Evolutionary conservation across 257 asterid genomes (phyloP), one percentile per base, ranked within the genome.

Genomic region (Striga asiatica): DNA sequence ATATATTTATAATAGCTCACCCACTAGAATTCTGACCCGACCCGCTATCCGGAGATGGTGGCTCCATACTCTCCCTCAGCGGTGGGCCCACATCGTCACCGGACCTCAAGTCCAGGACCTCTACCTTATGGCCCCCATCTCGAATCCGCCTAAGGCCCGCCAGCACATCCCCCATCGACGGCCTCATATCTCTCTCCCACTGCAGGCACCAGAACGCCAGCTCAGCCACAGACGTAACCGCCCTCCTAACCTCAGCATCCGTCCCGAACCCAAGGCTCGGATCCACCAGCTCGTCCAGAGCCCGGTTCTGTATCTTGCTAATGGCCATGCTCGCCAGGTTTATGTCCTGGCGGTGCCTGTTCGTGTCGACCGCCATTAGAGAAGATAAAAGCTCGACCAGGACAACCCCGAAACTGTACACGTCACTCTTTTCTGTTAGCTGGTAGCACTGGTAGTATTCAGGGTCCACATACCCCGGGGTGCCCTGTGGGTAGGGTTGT

Each of bases 401-500:
- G 21, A 89, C 92, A 3, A 89, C 97, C 6, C 97, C 97, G 6
- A 85, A 83, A 67, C 95, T 89, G 25, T 83, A 89, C 0, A 89
- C 94, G 10, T 89, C 95, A 42, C 97, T 89, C 67, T 83, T 89
- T 39, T 83, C 97, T 0, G 97, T 89, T n/a, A 89, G 85, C 27
- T 77, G 95, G 79, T 89, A 89, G 67, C 86, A 78, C 55, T 76
- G 95, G 71, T 81, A 81, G 65, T 89, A 89, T 73, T 85, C 97
- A 0, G 97, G 97, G 56, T 89, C 97, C 5, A 89, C 97, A 8
- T 89, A 89, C 6, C 95, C 97, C 0, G 97, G 97, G 1, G 97
- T 89, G 28, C 97, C 97, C 43, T 89, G 97, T n/a, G n/a, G n/a
- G n/a, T 11, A 95, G 97, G 14, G 97, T 95, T 0, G 95, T 89